These are phyloP conservation scores for Schoenoplectus triqueter DNA, from an alignment of 202 grass and related monocot species.

Conservation along the genomic window DNA sequence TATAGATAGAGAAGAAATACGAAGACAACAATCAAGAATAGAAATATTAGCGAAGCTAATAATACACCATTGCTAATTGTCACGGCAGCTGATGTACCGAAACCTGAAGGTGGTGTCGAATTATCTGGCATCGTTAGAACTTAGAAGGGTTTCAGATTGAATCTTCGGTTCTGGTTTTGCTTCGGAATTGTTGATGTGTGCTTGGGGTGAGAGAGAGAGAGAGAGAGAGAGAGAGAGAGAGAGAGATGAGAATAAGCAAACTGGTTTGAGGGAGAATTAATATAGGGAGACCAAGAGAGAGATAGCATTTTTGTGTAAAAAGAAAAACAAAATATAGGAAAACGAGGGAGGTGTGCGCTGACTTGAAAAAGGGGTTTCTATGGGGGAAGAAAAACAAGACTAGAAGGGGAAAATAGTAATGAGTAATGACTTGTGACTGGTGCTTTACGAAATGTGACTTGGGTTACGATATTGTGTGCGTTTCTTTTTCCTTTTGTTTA, in stretches of 20 bases:
- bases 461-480: background rate
- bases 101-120: background rate
- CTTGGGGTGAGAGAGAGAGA: background rate
- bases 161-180: background rate
- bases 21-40: constrained; percentile 77
- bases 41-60: constrained; percentile 65
- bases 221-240: constrained; percentile 2
- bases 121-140: background rate
- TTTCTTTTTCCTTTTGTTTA: background rate
- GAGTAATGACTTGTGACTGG: background rate
- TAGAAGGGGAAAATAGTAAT: background rate
- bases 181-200: background rate
- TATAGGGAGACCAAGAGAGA: no score
- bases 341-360: background rate
- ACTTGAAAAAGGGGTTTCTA: constrained; percentile 8
- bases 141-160: background rate
- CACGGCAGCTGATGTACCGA: background rate
- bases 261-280: no score
- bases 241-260: no score
- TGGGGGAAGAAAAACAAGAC: background rate
- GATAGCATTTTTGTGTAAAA: background rate
- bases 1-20: constrained; percentile 91
- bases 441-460: no score
- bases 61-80: constrained; percentile 68
- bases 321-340: background rate